Base-by-base conservation (phyloP, 495 filamentous ascomycete genomes). In the Tetracladium marchalianum region DNA sequence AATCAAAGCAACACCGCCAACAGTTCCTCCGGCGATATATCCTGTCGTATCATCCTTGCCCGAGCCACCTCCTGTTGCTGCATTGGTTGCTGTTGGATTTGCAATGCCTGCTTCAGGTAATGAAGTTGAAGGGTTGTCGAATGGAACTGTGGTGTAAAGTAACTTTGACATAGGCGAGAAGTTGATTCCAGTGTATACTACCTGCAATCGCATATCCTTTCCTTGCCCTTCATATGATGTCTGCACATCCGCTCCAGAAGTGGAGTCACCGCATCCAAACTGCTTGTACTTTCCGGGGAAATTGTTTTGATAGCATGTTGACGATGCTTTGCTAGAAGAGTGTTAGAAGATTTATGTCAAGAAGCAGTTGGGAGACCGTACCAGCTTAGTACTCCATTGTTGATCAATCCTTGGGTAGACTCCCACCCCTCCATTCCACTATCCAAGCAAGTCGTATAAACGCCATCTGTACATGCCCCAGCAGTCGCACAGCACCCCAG, bases 391-490 rank as follows among this genome's bases (percentile, higher is more conserved):
- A 58, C 18, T 1, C 55, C 55, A 49, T 51, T 52, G 41, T 54
- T 37, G 34, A 33, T 19, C 18, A 49, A 15, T 11, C 41, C 51
- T 8, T 51, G 33, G 15, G 41, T 51, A 15, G 43, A 27, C 22
- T 13, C 33, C 51, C 50, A 54, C 22, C 37, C 51, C 19, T 34
- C 37, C 43, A 37, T 52, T 27, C 52, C 48, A 6, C 18, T 34
- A 49, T 58, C 51, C n/a, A 54, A 18, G 44, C 55, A 58, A 41
- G 42, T 52, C 13, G 55, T 51, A 35, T 58, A 58, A 2, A 58
- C 55, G 24, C 55, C 55, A 17, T 41, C 43, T 1, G 49, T 54
- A 45, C 55, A 58, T 8, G 55, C 36, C 12, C 55, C 55, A 39
- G 44, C 46, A 32, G 55, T 58, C 11, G 55, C 31, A 33, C 55